These are phyloP conservation scores for Przewalskia tangutica DNA, from an alignment of 257 asterid genomes.

Conservation along the genomic window DNA sequence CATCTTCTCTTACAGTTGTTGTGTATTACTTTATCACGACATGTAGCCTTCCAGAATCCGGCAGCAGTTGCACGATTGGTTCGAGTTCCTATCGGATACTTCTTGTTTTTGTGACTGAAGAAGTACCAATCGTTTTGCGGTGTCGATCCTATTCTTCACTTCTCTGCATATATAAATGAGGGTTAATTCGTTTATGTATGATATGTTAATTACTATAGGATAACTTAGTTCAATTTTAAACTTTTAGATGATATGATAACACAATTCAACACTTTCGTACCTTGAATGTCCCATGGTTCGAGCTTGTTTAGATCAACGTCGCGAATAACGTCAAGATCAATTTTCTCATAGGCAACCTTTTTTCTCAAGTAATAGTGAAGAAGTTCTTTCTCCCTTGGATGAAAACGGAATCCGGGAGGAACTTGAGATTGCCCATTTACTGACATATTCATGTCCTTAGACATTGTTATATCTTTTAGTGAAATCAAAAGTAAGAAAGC, in stretches of 20 bases:
- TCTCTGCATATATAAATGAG: constrained; percentile 24
- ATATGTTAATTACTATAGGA: not conserved
- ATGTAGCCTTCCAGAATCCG: constrained; percentile 95
- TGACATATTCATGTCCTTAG: constrained; percentile 55
- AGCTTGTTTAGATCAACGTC: constrained; percentile 91
- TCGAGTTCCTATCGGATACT: constrained; percentile 79
- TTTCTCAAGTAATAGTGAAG: constrained; percentile 75
- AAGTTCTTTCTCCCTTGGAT: constrained; percentile 91
- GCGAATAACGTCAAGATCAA: constrained; percentile 82
- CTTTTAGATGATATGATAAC: too few species aligned
- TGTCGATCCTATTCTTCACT: constrained; percentile 72
- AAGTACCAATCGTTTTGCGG: constrained; percentile 94
- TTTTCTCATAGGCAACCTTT: constrained; percentile 55
- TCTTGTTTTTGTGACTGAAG: constrained; percentile 89
- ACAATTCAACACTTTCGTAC: constrained; percentile 8
- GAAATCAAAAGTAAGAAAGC: not conserved
- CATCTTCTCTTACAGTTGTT: constrained; percentile 63
- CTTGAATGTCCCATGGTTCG: constrained; percentile 98
- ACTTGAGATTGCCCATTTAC: constrained; percentile 81
- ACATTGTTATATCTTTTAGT: not conserved
- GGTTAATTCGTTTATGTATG: not conserved
- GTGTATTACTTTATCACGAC: constrained; percentile 72
- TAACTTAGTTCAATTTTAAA: too few species aligned
- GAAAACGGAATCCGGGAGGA: constrained; percentile 91
- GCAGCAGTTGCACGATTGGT: constrained; percentile 88